Conservation (phyloP, 371 early-diverging fungal genomes). For the Basidiobolus meristosporus region DNA sequence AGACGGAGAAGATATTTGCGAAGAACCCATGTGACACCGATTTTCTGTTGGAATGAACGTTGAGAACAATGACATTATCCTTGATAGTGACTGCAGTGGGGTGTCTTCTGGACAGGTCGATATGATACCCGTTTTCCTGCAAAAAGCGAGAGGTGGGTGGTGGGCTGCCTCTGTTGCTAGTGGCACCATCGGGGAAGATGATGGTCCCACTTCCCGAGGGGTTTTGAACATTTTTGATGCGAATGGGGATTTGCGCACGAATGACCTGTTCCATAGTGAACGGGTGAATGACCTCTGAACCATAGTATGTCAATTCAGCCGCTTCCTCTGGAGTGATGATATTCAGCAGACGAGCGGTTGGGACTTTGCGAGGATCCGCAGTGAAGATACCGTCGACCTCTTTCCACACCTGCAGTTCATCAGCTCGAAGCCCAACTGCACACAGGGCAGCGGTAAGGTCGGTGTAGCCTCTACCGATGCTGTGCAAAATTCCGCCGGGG, state of each 20-base stretch:
- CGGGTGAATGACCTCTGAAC: slow-evolving; percentile 95
- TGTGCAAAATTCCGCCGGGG: slow-evolving; percentile 76
- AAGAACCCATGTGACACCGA: slow-evolving; percentile 89
- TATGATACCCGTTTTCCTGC: slow-evolving; percentile 48
- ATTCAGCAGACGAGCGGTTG: slow-evolving; percentile 66
- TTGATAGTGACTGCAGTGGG: slow-evolving; percentile 97
- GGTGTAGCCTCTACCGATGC: slow-evolving; percentile 95
- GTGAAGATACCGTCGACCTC: slow-evolving; percentile 98
- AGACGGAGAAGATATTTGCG: slow-evolving; percentile 75
- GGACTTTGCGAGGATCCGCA: slow-evolving; percentile 94
- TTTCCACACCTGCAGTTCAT: slow-evolving; percentile 95
- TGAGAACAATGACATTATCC: slow-evolving; percentile 77
- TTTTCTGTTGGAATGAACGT: slow-evolving; percentile 89
- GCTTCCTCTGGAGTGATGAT: slow-evolving; percentile 95
- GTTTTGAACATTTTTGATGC: slow-evolving; percentile 92
- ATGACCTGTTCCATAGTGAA: slow-evolving; percentile 98
- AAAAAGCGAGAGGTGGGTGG: slow-evolving; percentile 42
- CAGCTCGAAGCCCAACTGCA: slow-evolving; percentile 71
- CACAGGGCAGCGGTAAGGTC: slow-evolving; percentile 93
- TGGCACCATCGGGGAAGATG: slow-evolving; percentile 55
- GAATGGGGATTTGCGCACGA: slow-evolving; percentile 84
- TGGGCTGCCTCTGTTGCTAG: slow-evolving; percentile 18
- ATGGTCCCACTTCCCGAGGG: slow-evolving; percentile 85
- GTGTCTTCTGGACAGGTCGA: slow-evolving; percentile 49
- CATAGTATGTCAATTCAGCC: slow-evolving; percentile 95